Conservation (phyloP, 179 eudicot species). For the Actinidia chinensis region DNA sequence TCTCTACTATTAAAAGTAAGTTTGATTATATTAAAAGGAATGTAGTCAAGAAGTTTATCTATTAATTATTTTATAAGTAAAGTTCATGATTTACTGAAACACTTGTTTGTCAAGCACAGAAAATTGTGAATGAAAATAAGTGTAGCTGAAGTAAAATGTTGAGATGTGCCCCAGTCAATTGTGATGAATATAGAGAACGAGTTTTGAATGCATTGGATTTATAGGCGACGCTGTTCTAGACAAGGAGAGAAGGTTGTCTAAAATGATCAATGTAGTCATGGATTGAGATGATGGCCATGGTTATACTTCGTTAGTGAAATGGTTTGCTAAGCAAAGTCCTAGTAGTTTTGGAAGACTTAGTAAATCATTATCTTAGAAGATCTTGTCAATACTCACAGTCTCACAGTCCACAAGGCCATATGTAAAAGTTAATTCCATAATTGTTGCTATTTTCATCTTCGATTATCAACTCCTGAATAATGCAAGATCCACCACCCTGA, state of each 20-base stretch:
- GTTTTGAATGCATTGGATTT: neutral
- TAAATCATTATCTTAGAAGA: neutral
- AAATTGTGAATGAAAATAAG: neutral
- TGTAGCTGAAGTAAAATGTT: neutral
- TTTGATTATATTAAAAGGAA: neutral
- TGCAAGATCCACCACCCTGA: neutral
- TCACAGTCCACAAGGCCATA: constrained; percentile 1
- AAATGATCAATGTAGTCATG: neutral
- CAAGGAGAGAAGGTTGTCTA: neutral
- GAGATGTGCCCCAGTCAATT: neutral
- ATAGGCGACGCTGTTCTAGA: neutral
- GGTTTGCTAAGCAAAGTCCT: neutral
- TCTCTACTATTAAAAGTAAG: too few relatives aligned
- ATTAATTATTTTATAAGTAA: neutral
- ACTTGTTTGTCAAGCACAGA: neutral
- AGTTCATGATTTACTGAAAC: neutral
- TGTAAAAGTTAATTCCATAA: constrained; percentile 1
- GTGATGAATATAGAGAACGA: neutral
- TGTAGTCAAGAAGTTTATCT: neutral
- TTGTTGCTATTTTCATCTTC: neutral
- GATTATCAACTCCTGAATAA: neutral
- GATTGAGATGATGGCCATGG: neutral
- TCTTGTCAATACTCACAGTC: neutral
- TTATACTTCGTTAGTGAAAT: neutral
- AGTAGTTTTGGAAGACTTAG: neutral